Percentiles rank a stretch among this genome's conserved stretches.
Conservation (phyloP, 805 yeast species). For the Nakazawaea molendinolei region DNA sequence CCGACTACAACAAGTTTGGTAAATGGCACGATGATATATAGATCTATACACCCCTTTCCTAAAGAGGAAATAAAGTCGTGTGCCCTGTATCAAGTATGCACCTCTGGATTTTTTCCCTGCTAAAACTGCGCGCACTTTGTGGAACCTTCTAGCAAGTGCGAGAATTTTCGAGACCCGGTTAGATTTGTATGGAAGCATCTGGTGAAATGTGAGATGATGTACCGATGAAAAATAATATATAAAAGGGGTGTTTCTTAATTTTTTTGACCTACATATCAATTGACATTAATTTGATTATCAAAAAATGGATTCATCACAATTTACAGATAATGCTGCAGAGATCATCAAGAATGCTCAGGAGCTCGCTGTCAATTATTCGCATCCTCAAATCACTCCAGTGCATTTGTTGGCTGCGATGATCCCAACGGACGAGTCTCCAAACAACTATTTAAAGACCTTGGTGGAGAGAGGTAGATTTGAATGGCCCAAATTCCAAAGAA, state of each 20-base stretch:
- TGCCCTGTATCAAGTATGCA: neutral
- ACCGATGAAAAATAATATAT: neutral
- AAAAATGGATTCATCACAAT: slow-evolving; percentile 63
- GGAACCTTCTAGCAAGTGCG: slow-evolving; percentile 6
- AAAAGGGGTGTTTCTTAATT: neutral
- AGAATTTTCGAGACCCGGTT: neutral
- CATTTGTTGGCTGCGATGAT: slow-evolving; percentile 91
- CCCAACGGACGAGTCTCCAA: slow-evolving; percentile 47
- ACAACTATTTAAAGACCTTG: slow-evolving; percentile 68
- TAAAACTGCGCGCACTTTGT: neutral
- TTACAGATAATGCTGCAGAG: slow-evolving; percentile 88
- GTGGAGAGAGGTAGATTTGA: slow-evolving; percentile 85
- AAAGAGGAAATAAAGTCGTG: neutral
- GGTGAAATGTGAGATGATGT: neutral
- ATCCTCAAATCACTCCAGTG: slow-evolving; percentile 79
- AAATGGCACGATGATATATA: slow-evolving; percentile 62
- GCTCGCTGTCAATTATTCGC: slow-evolving; percentile 78
- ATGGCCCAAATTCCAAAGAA: slow-evolving; percentile 71
- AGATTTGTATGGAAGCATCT: too few species aligned
- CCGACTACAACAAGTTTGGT: slow-evolving; percentile 69
- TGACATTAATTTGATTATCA: neutral
- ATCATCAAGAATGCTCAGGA: slow-evolving; percentile 74
- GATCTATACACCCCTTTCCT: slow-evolving; percentile 17
- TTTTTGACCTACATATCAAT: slow-evolving; percentile 1
- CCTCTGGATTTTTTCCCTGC: too few species aligned